Base-by-base conservation (phyloP, 2,329 filamentous ascomycete genomes). In the Pezicula neosporulosa region DNA sequence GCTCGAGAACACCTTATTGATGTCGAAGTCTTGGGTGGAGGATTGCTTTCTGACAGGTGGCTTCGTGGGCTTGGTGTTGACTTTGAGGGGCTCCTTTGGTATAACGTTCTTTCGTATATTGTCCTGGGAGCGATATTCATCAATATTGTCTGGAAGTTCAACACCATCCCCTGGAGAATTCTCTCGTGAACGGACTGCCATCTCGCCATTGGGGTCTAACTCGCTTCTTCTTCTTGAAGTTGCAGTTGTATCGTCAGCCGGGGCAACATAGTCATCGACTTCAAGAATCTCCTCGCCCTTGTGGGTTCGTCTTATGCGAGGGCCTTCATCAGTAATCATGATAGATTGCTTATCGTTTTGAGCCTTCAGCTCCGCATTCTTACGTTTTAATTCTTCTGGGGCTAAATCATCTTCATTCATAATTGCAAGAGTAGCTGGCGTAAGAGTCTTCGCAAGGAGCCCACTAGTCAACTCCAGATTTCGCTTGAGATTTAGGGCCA, bases 221-320 rank as follows among this genome's bases (percentile, higher is more conserved):
- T 63, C 62, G 60, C 65, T 70, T 51, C 71, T 72, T 55, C 72
- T 71, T 41, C 63, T 62, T 44, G 60, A 44, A 28, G 57, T 59
- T 38, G 62, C 49, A 42, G 57, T 63, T n/a, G 60, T 56, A n/a
- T 48, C 59, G 37, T 63, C 65, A 41, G 48, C 50, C 10, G 71
- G 64, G 38, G 70, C 71, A 52, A 65, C 64, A 55, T 77, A 70
- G 46, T 71, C 77, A 33, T 95, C 90, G 43, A 87, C 84, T 55
- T 93, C 91, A 15, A 97, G 80, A 15, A 96, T 70, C 66, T 97
- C 94, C 52, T 97, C 92, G 12, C 94, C 94, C 69, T 97, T 97
- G 73, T 97, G 93, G 2, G 93, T 97, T 60, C 89, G 85, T 62
- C 91, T 82, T 51, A 97, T 86, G 3, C 91, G 84, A 4, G 92